phyloP scores from a whole-genome alignment of 73 alveolate genomes.

The Symbiodinium pilosum region DNA sequence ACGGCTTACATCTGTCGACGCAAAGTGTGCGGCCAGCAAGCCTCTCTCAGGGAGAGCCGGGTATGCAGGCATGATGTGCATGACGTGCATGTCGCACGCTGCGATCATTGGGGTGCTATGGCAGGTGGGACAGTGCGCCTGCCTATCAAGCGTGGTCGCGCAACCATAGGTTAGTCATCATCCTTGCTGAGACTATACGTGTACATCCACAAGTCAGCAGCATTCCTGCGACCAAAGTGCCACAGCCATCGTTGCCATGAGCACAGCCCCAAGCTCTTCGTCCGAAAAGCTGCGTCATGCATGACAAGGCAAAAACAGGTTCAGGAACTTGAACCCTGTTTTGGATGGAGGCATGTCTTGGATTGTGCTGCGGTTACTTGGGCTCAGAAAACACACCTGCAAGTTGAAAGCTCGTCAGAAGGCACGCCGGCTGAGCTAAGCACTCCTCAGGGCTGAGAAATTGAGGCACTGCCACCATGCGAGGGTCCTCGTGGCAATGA shows the following conservation, averaged over 20 bases:
- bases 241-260: background rate
- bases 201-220: background rate
- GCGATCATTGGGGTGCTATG: too few species aligned
- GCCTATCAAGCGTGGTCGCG: constrained; percentile 77
- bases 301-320: background rate
- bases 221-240: background rate
- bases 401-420: too few species aligned
- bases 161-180: constrained; percentile 42
- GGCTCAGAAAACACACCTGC: too few species aligned
- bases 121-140: too few species aligned
- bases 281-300: background rate
- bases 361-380: too few species aligned
- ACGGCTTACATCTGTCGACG: constrained; percentile 62
- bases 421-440: background rate
- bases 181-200: too few species aligned
- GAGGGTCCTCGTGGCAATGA: constrained; percentile 41
- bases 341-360: background rate
- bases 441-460: constrained; percentile 71
- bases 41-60: background rate
- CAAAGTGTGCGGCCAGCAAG: constrained; percentile 91
- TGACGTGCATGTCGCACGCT: too few species aligned
- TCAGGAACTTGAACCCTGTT: too few species aligned
- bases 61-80: background rate
- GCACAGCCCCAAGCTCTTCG: background rate
- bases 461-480: constrained; percentile 86